These are phyloP conservation scores for Hypoxylon sp. DNA, from an alignment of 2,329 filamentous ascomycete species.

Conservation along the genomic window DNA sequence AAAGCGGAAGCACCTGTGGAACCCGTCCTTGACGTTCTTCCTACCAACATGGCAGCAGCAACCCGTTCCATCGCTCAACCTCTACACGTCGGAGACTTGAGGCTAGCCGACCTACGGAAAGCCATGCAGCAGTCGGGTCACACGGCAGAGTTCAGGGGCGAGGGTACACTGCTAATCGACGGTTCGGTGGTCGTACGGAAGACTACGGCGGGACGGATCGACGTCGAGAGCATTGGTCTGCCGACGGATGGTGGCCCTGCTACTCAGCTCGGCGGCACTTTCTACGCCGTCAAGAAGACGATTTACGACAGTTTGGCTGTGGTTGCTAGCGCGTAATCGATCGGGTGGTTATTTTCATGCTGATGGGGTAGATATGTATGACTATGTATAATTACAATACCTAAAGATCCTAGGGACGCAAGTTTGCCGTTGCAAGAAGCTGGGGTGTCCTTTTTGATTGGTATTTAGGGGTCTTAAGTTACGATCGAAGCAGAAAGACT, in stretches of 20 bases:
- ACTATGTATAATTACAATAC: conserved; percentile 25
- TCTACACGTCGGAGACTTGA: conserved; percentile 92
- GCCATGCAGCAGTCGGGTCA: conserved; percentile 87
- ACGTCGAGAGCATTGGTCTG: conserved; percentile 83
- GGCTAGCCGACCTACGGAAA: conserved; percentile 88
- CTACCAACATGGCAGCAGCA: conserved; percentile 75
- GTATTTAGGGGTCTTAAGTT: not conserved
- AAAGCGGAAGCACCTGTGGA: conserved; percentile 53
- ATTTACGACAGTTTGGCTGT: conserved; percentile 96
- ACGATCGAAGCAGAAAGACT: not conserved
- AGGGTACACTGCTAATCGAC: conserved; percentile 92
- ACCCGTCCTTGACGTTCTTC: conserved; percentile 69
- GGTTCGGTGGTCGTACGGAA: conserved; percentile 91
- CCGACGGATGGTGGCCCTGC: conserved; percentile 60
- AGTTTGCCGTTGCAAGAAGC: not conserved
- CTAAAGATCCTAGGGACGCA: not conserved
- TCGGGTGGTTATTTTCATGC: not conserved
- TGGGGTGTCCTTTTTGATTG: not conserved
- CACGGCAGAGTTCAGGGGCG: conserved; percentile 91
- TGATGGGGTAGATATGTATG: conserved; percentile 8
- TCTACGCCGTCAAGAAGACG: conserved; percentile 88
- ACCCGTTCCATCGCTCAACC: conserved; percentile 85
- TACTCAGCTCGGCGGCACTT: conserved; percentile 72
- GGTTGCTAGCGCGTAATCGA: conserved; percentile 76
- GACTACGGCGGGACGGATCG: conserved; percentile 86